Conservation (phyloP, 129 eudicot species). For the Mikania micrantha region DNA sequence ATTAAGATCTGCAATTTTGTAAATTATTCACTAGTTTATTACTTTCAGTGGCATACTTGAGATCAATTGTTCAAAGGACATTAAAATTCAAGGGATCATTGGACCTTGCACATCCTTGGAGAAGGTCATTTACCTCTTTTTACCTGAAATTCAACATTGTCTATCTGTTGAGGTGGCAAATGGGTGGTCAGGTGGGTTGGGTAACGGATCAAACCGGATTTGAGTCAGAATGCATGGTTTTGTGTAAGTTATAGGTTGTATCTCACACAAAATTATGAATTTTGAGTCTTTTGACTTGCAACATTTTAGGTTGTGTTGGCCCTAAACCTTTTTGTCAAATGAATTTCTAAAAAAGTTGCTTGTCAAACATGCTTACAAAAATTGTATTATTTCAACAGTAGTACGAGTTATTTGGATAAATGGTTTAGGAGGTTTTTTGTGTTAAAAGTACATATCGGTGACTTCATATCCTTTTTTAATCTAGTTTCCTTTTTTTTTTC, state of each 20-base stretch:
- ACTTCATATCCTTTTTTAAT: neutral
- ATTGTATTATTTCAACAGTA: neutral
- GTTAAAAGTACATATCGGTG: neutral
- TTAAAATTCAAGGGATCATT: conserved; percentile 81
- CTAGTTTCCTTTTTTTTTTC: neutral
- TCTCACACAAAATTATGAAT: no score
- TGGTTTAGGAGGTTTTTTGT: neutral
- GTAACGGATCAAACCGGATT: neutral
- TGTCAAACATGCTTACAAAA: neutral
- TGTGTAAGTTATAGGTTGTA: no score
- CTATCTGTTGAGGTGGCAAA: neutral
- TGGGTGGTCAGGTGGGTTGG: neutral
- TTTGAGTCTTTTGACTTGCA: no score
- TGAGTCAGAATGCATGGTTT: neutral
- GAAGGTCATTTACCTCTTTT: conserved; percentile 48
- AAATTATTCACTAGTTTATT: conserved; percentile 16
- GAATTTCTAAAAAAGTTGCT: neutral
- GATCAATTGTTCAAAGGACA: conserved; percentile 89
- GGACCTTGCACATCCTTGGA: conserved; percentile 95
- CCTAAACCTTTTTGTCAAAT: neutral
- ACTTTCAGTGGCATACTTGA: conserved; percentile 80
- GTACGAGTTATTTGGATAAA: neutral
- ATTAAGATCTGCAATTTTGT: neutral
- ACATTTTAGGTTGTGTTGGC: neutral
- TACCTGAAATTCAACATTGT: neutral